Conservation (phyloP, 768 basidiomycete genomes). For the Agaricus blazei region DNA sequence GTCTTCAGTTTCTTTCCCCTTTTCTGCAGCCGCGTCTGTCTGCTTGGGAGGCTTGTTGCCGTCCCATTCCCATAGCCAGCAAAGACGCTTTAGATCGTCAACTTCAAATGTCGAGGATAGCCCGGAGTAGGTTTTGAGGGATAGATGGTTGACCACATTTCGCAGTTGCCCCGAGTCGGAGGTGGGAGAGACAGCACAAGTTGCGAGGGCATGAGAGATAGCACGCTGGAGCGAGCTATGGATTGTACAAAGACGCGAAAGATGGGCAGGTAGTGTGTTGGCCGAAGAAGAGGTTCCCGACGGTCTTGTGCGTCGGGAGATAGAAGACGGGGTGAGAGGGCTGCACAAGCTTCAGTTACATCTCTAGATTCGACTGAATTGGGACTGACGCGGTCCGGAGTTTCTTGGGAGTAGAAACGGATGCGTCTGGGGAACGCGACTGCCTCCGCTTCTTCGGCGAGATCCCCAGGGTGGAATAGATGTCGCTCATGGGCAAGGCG, state of each 20-base stretch:
- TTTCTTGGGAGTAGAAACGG: slow-evolving; percentile 63
- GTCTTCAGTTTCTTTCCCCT: slow-evolving; percentile 42
- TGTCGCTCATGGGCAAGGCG: slow-evolving; percentile 44
- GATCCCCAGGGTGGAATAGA: slow-evolving; percentile 56
- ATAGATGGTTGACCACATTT: slow-evolving; percentile 75
- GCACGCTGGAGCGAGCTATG: slow-evolving; percentile 77
- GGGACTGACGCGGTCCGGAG: slow-evolving; percentile 48
- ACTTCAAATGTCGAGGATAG: slow-evolving; percentile 57
- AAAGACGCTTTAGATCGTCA: slow-evolving; percentile 70
- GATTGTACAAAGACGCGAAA: slow-evolving; percentile 56
- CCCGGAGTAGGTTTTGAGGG: slow-evolving; percentile 64
- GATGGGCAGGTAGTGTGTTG: slow-evolving; percentile 45
- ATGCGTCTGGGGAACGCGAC: slow-evolving; percentile 49
- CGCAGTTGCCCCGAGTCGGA: slow-evolving; percentile 71
- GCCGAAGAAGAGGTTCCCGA: slow-evolving; percentile 17
- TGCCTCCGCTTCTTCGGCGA: slow-evolving; percentile 71
- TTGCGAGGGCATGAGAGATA: slow-evolving; percentile 79
- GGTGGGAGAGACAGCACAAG: slow-evolving; percentile 72
- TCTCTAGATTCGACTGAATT: slow-evolving; percentile 2
- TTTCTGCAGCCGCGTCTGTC: neutral
- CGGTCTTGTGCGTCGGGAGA: slow-evolving; percentile 19
- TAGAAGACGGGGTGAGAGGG: slow-evolving; percentile 52
- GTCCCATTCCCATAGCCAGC: slow-evolving; percentile 92
- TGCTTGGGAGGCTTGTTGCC: slow-evolving; percentile 33
- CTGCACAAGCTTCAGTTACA: slow-evolving; percentile 22